These are phyloP conservation scores for Debaryomyces tyrocola DNA, from an alignment of 805 yeast genomes.

Conservation along the genomic window DNA sequence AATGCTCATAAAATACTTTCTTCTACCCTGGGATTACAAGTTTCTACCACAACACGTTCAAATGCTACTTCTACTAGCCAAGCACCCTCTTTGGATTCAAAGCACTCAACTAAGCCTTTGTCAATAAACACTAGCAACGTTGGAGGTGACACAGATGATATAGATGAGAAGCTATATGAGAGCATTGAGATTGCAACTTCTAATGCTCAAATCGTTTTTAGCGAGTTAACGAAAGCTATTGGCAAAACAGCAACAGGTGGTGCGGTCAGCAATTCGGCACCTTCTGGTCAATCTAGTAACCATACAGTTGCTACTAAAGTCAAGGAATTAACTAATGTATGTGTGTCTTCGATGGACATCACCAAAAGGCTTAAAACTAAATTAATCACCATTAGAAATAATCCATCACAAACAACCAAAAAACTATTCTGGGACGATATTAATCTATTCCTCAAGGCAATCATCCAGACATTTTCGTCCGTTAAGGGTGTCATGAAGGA, in stretches of 20 bases:
- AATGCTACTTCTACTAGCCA: neutral
- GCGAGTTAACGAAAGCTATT: slow-evolving; percentile 69
- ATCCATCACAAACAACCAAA: slow-evolving; percentile 51
- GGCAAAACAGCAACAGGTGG: slow-evolving; percentile 60
- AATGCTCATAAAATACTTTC: slow-evolving; percentile 57
- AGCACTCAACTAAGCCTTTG: slow-evolving; percentile 12
- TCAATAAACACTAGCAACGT: slow-evolving; percentile 18
- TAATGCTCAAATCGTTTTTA: slow-evolving; percentile 75
- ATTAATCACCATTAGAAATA: slow-evolving; percentile 50
- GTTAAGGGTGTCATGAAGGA: slow-evolving; percentile 83
- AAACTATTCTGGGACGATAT: slow-evolving; percentile 82
- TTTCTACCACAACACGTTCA: neutral
- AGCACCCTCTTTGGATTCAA: slow-evolving; percentile 1
- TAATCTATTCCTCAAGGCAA: slow-evolving; percentile 76
- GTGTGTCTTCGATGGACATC: slow-evolving; percentile 79
- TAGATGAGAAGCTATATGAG: slow-evolving; percentile 67
- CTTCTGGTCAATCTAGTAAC: slow-evolving; percentile 23
- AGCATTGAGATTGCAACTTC: slow-evolving; percentile 61
- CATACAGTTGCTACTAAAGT: slow-evolving; percentile 60
- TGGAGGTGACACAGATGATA: slow-evolving; percentile 36
- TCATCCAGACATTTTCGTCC: slow-evolving; percentile 78
- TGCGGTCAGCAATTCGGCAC: slow-evolving; percentile 21
- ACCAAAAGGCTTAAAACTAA: slow-evolving; percentile 63
- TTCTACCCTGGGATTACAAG: neutral
- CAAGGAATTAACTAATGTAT: slow-evolving; percentile 73